Evolutionary conservation across 2,329 filamentous ascomycete genomes (phyloP).

Genomic region (Nannizziopsis arthrosporioides): DNA sequence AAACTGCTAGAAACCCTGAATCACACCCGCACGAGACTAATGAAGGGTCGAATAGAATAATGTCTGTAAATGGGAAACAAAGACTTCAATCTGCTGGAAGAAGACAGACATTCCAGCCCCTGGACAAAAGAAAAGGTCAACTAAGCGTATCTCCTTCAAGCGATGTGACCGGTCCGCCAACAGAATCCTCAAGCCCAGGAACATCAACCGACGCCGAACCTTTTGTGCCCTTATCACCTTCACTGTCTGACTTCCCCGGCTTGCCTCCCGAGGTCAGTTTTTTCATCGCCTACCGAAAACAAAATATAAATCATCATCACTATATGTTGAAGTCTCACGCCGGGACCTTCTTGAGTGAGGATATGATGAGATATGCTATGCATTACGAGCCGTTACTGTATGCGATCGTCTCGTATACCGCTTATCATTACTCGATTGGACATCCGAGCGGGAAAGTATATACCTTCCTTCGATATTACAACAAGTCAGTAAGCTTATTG

Average conservation of each 20-base stretch:
- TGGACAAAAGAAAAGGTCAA: constrained; percentile 27
- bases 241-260: constrained; percentile 20
- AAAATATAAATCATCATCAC: constrained; percentile 68
- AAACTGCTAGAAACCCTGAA: not conserved
- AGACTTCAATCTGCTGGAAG: constrained; percentile 22
- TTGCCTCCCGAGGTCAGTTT: constrained; percentile 57
- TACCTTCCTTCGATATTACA: constrained; percentile 80
- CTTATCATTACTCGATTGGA: constrained; percentile 68
- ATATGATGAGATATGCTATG: constrained; percentile 60
- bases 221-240: not conserved
- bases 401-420: constrained; percentile 75
- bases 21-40: not conserved
- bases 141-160: constrained; percentile 42
- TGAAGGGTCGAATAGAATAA: not conserved
- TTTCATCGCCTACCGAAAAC: constrained; percentile 66
- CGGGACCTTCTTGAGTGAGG: constrained; percentile 60
- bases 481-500: constrained; percentile 69
- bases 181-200: constrained; percentile 27
- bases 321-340: constrained; percentile 65
- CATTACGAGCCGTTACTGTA: constrained; percentile 73
- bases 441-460: constrained; percentile 61
- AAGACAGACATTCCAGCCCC: constrained; percentile 20
- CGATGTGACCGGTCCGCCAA: constrained; percentile 32
- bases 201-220: constrained; percentile 3
- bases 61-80: constrained; percentile 19